These are phyloP conservation scores for Verticillium isaacii DNA, from an alignment of 2,329 filamentous ascomycete species.

Conservation along the genomic window DNA sequence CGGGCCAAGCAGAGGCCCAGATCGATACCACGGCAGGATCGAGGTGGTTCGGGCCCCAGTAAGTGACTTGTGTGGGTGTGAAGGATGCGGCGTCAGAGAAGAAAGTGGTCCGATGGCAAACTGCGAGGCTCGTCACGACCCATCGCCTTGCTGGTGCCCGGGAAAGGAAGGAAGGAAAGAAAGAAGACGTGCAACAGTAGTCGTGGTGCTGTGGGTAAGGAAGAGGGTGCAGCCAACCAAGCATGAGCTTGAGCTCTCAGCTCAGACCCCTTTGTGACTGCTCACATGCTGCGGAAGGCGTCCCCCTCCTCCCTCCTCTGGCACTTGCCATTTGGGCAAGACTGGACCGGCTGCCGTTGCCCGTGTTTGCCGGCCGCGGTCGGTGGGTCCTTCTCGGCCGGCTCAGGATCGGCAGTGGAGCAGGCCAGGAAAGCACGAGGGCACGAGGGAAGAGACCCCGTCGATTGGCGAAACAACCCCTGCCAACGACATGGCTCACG, in stretches of 20 bases:
- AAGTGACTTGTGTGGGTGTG: not conserved
- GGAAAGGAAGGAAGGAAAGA: not conserved
- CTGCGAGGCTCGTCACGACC: not conserved
- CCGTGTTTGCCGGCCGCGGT: not conserved
- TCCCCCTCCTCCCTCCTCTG: not conserved
- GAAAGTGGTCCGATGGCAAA: not conserved
- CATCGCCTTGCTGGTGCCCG: not conserved
- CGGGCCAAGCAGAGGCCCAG: not conserved
- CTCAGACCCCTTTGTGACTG: not conserved
- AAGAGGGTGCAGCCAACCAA: not conserved
- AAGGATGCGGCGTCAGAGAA: not conserved
- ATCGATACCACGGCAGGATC: constrained; percentile 2
- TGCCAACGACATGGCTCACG: not conserved
- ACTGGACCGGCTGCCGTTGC: not conserved
- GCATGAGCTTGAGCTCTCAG: not conserved
- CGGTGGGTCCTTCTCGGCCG: not conserved
- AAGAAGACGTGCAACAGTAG: not conserved
- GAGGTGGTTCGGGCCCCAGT: not conserved
- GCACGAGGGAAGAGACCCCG: not conserved
- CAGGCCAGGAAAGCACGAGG: not conserved
- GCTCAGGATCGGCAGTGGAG: not conserved
- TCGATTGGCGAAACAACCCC: not conserved
- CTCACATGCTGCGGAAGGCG: not conserved
- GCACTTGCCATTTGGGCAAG: not conserved
- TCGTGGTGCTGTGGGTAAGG: not conserved